Percentiles rank a stretch among this genome's conserved stretches.
Evolutionary conservation across 768 basidiomycete genomes (phyloP).

Genomic region (Kwoniella heveanensis): DNA sequence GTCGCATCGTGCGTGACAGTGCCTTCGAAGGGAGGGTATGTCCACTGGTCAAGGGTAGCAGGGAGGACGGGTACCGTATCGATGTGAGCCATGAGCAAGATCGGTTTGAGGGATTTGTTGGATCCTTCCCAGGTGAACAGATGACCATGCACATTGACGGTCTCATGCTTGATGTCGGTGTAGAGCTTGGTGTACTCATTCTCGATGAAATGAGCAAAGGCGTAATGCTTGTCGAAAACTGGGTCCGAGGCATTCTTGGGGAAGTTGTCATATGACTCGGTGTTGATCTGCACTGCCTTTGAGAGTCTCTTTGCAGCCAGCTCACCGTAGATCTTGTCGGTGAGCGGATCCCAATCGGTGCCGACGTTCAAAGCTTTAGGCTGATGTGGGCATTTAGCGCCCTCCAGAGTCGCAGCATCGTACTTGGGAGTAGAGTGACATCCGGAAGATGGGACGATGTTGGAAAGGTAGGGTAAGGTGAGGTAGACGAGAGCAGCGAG

Average conservation of each 20-base stretch:
- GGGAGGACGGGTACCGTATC: conserved; percentile 72
- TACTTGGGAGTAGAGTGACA: not conserved
- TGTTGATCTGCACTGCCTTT: conserved; percentile 45
- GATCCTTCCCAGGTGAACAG: conserved; percentile 73
- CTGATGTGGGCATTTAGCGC: conserved; percentile 46
- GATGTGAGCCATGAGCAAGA: conserved; percentile 60
- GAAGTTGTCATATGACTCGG: conserved; percentile 50
- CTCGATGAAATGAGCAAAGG: conserved; percentile 46
- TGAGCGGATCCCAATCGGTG: conserved; percentile 39
- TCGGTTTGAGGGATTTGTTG: conserved; percentile 65
- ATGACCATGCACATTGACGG: conserved; percentile 76
- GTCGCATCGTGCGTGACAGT: conserved; percentile 38
- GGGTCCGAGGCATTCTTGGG: conserved; percentile 34
- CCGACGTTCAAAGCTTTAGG: conserved; percentile 35
- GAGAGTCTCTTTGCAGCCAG: conserved; percentile 43
- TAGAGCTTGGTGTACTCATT: conserved; percentile 47
- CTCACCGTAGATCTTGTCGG: conserved; percentile 32
- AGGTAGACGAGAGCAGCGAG: not conserved
- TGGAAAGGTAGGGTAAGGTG: not conserved
- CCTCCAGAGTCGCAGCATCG: conserved; percentile 8
- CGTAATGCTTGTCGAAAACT: conserved; percentile 42
- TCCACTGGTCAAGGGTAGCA: conserved; percentile 64
- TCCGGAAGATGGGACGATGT: not conserved
- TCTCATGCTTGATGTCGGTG: conserved; percentile 62
- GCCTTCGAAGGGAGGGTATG: conserved; percentile 67